Evolutionary conservation across 2,329 filamentous ascomycete species (phyloP).

Genomic region (Aspergillus pseudonomiae): DNA sequence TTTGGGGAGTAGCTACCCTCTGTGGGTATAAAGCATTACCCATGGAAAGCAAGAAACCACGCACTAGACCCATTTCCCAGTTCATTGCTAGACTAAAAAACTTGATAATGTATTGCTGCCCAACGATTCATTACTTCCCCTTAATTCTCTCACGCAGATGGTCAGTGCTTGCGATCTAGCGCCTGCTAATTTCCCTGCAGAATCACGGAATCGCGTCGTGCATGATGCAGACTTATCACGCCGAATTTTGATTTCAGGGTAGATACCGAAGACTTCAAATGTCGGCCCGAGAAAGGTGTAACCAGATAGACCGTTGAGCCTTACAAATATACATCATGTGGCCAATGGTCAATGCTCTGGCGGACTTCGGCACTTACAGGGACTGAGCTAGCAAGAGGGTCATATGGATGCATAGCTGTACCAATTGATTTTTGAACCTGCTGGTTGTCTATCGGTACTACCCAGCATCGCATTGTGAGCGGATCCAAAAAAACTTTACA

Average conservation of each 20-base stretch:
- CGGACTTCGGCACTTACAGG: neutral
- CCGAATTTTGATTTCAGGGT: neutral
- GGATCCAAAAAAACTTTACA: neutral
- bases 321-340: neutral
- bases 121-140: neutral
- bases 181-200: neutral
- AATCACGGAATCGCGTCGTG: neutral
- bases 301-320: neutral
- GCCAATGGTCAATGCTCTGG: neutral
- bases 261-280: neutral
- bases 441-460: neutral
- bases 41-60: neutral
- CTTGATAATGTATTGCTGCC: neutral
- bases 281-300: neutral
- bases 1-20: neutral
- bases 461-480: neutral
- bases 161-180: conserved; percentile 6
- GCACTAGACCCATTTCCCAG: neutral
- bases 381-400: neutral
- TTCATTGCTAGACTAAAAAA: neutral
- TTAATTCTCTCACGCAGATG: neutral
- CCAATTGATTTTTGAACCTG: neutral
- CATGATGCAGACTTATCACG: neutral
- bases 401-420: neutral
- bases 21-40: neutral